Evolutionary conservation across 139 green algal genomes (phyloP).

Genomic region (Edaphochlamys debaryana): DNA sequence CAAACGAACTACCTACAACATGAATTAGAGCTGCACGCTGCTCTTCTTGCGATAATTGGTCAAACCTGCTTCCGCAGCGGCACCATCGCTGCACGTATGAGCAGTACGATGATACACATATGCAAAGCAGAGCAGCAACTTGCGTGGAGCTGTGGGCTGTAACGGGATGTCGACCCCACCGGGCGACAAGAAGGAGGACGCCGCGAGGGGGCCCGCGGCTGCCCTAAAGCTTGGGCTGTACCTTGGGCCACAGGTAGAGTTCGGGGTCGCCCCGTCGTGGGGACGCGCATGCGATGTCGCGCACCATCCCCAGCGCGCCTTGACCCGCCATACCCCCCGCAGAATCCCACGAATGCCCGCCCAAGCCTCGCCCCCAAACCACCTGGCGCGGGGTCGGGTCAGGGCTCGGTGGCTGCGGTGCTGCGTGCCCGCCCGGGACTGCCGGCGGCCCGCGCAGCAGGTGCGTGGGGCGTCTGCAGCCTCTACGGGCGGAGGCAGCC

Average conservation of each 20-base stretch:
- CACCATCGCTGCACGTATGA: too few species aligned
- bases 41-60: too few species aligned
- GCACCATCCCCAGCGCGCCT: neutral
- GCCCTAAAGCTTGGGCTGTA: conserved; percentile 34
- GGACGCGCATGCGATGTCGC: too few species aligned
- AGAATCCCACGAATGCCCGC: neutral
- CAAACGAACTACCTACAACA: too few species aligned
- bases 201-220: neutral
- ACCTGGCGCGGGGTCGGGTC: neutral
- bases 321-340: neutral
- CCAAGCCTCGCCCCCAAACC: conserved; percentile 4
- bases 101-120: too few species aligned
- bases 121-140: too few species aligned
- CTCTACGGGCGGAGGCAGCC: neutral
- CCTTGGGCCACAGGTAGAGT: conserved; percentile 21
- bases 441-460: too few species aligned
- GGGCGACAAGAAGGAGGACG: neutral
- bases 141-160: too few species aligned
- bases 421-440: conserved; percentile 5
- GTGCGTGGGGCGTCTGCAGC: neutral
- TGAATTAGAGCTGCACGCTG: too few species aligned
- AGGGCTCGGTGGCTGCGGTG: neutral
- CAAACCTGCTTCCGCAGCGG: too few species aligned
- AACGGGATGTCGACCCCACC: too few species aligned
- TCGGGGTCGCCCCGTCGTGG: too few species aligned